phyloP scores from a whole-genome alignment of 371 early-diverging fungal genomes.

The Mortierella sp. region DNA sequence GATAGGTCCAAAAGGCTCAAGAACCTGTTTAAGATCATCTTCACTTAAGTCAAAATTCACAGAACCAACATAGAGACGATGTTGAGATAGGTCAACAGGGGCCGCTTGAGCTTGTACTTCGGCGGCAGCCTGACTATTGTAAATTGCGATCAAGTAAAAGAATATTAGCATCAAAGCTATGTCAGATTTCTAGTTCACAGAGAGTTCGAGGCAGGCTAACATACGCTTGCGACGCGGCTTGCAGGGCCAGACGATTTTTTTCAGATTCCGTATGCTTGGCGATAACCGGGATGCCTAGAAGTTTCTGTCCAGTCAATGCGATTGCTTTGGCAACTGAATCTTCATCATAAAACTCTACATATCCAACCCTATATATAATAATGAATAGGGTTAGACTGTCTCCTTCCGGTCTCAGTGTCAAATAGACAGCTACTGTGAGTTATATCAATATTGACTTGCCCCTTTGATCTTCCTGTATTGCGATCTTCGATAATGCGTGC shows the following conservation, averaged over 20 bases:
- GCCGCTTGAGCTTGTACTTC: conserved; percentile 28
- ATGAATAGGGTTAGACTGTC: not conserved
- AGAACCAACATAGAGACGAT: conserved; percentile 86
- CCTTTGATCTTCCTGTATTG: conserved; percentile 91
- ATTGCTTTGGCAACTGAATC: conserved; percentile 88
- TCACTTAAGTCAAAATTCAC: conserved; percentile 86
- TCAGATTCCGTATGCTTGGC: conserved; percentile 94
- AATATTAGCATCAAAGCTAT: not conserved
- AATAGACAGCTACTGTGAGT: not conserved
- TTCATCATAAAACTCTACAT: conserved; percentile 95
- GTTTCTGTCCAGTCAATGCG: conserved; percentile 87
- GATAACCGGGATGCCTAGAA: conserved; percentile 95
- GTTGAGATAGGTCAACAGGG: conserved; percentile 59
- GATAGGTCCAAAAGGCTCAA: conserved; percentile 90
- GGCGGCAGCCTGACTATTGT: conserved; percentile 57
- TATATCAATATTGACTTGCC: conserved; percentile 66
- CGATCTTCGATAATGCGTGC: conserved; percentile 91
- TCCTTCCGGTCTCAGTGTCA: not conserved
- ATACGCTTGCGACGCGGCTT: conserved; percentile 68
- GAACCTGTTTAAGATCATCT: conserved; percentile 85
- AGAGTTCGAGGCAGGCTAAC: conserved; percentile 24
- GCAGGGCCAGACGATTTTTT: conserved; percentile 84
- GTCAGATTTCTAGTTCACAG: not conserved
- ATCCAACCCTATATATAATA: conserved; percentile 69
- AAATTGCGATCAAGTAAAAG: not conserved